Percentiles rank a stretch among this genome's conserved stretches.
phyloP scores from a whole-genome alignment of 2,329 filamentous ascomycete species.

The Sarocladium brachiariae region DNA sequence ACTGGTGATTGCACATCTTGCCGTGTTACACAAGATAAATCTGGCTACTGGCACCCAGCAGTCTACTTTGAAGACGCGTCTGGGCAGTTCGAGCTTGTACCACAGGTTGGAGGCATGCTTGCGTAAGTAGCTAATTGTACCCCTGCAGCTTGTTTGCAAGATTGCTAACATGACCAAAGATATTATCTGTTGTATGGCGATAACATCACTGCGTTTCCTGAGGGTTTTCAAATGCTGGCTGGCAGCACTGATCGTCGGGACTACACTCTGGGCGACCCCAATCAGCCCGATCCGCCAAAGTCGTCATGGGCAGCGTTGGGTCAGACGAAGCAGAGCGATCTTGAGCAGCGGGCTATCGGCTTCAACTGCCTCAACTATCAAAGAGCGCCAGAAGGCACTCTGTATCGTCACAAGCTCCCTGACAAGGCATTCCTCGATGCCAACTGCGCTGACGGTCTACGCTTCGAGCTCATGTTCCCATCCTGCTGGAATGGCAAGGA shows the following conservation, averaged over 20 bases:
- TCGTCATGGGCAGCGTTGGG: slow-evolving; percentile 61
- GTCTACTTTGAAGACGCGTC: slow-evolving; percentile 68
- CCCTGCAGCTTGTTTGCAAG: too few relatives aligned
- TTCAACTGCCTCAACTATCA: slow-evolving; percentile 93
- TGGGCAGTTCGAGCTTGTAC: slow-evolving; percentile 60
- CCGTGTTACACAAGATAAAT: slow-evolving; percentile 71
- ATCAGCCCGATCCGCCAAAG: slow-evolving; percentile 56
- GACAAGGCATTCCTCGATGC: slow-evolving; percentile 72
- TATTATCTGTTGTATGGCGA: slow-evolving; percentile 75
- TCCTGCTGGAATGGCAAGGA: slow-evolving; percentile 77
- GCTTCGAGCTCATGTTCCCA: slow-evolving; percentile 81
- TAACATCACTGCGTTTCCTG: slow-evolving; percentile 67
- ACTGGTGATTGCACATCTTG: slow-evolving; percentile 71
- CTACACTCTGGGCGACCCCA: slow-evolving; percentile 63
- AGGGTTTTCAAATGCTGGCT: slow-evolving; percentile 74
- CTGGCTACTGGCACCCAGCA: slow-evolving; percentile 78
- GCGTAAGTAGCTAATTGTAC: slow-evolving; percentile 70
- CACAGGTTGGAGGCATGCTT: slow-evolving; percentile 75
- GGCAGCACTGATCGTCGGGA: slow-evolving; percentile 62
- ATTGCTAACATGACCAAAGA: slow-evolving; percentile 30
- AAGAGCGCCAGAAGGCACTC: slow-evolving; percentile 58
- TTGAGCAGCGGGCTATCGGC: slow-evolving; percentile 75
- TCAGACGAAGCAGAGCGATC: slow-evolving; percentile 57
- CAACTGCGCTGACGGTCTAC: slow-evolving; percentile 75
- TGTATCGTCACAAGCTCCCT: slow-evolving; percentile 77